Evolutionary conservation across 352 stramenopile genomes (phyloP).

Genomic region (Pythium myriotylum): DNA sequence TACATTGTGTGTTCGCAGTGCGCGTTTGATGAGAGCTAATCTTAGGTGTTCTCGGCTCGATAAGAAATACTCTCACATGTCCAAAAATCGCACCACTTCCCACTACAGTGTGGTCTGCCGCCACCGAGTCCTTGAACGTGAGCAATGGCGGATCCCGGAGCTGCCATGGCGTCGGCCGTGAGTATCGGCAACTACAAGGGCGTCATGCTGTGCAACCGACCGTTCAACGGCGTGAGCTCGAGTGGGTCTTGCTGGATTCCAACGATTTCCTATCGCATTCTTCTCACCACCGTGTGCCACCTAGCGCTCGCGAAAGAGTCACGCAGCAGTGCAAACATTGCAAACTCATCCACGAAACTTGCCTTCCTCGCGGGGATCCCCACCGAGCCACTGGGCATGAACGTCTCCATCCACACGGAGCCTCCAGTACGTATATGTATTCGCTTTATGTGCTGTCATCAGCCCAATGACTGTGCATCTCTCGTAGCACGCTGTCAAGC

Average conservation of each 20-base stretch:
- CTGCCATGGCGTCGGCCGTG: constrained; percentile 41
- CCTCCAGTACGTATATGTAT: constrained; percentile 41
- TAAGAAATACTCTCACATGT: too few species aligned
- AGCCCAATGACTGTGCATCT: neutral
- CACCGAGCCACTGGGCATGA: constrained; percentile 68
- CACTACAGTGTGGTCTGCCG: too few species aligned
- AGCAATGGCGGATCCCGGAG: constrained; percentile 28
- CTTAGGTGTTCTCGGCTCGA: neutral
- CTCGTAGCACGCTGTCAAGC: constrained; percentile 70
- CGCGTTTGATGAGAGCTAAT: neutral
- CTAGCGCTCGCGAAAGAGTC: constrained; percentile 62
- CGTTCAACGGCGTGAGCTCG: constrained; percentile 88
- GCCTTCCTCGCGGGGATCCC: constrained; percentile 78
- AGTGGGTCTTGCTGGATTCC: constrained; percentile 37
- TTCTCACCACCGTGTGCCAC: neutral
- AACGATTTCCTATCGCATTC: neutral
- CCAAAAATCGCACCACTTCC: too few species aligned
- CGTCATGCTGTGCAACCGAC: constrained; percentile 95
- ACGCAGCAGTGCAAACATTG: constrained; percentile 40
- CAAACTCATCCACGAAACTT: constrained; percentile 53
- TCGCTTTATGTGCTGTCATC: neutral
- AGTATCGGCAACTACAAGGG: constrained; percentile 95
- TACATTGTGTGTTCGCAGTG: neutral
- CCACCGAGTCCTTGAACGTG: too few species aligned
- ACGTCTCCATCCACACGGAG: constrained; percentile 81